Percentiles rank a stretch among this genome's conserved stretches.
Conservation (phyloP, 768 basidiomycete species). For the Suillus decipiens region DNA sequence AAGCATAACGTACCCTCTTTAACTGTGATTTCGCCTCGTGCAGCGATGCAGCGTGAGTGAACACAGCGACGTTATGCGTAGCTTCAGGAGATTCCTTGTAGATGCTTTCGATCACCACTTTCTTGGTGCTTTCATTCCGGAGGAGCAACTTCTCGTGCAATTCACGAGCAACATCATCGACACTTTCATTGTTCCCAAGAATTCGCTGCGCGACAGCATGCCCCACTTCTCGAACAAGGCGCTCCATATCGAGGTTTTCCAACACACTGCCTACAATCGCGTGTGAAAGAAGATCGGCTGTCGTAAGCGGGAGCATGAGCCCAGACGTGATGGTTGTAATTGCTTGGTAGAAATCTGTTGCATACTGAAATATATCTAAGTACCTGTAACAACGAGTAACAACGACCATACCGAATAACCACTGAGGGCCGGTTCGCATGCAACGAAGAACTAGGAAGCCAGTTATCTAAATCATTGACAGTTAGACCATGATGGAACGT, state of each 20-base stretch:
- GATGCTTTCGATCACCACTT: slow-evolving; percentile 94
- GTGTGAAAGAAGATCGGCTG: slow-evolving; percentile 90
- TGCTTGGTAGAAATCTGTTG: slow-evolving; percentile 93
- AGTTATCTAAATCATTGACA: slow-evolving; percentile 6
- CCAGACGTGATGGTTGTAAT: slow-evolving; percentile 92
- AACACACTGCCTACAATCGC: slow-evolving; percentile 96
- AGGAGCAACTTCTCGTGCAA: slow-evolving; percentile 89
- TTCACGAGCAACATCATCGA: slow-evolving; percentile 94
- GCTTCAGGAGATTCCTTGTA: slow-evolving; percentile 91
- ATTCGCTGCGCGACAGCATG: slow-evolving; percentile 91
- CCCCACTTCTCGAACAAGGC: slow-evolving; percentile 92
- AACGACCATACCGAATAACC: slow-evolving; percentile 73
- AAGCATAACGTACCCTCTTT: slow-evolving; percentile 60
- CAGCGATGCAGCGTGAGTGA: slow-evolving; percentile 70
- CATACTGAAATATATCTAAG: slow-evolving; percentile 54
- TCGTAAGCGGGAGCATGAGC: slow-evolving; percentile 93
- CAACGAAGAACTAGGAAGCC: slow-evolving; percentile 86
- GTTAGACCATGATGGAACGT: neutral
- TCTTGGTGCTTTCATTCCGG: slow-evolving; percentile 95
- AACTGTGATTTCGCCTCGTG: slow-evolving; percentile 74
- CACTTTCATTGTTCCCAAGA: slow-evolving; percentile 89
- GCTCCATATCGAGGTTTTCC: slow-evolving; percentile 98
- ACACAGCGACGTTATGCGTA: slow-evolving; percentile 85
- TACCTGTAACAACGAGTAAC: slow-evolving; percentile 19
- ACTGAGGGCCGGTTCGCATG: slow-evolving; percentile 94